Conservation (phyloP, 805 yeast species). For the Schwanniomyces occidentalis region DNA sequence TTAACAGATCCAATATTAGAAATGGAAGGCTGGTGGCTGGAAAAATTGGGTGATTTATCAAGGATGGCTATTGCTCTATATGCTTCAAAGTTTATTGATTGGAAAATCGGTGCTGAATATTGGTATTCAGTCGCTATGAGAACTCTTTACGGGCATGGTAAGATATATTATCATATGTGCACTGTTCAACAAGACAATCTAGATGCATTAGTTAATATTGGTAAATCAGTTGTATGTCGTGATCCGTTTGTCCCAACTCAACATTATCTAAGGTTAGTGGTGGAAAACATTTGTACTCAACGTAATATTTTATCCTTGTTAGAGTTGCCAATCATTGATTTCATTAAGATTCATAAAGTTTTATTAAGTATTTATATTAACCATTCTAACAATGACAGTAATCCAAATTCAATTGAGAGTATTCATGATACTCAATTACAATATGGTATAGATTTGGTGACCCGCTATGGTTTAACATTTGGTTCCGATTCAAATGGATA, state of each 20-base stretch:
- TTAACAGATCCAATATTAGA: slow-evolving; percentile 55
- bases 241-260: slow-evolving; percentile 85
- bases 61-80: slow-evolving; percentile 86
- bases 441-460: slow-evolving; percentile 59
- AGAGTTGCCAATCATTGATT: slow-evolving; percentile 60
- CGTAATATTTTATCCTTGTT: slow-evolving; percentile 57
- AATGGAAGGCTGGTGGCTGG: slow-evolving; percentile 78
- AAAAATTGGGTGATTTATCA: slow-evolving; percentile 81
- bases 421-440: slow-evolving; percentile 48
- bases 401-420: slow-evolving; percentile 18
- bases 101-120: slow-evolving; percentile 80
- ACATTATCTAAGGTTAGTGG: slow-evolving; percentile 73
- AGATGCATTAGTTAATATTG: slow-evolving; percentile 77
- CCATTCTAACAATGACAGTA: slow-evolving; percentile 9
- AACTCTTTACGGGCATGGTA: slow-evolving; percentile 79
- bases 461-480: slow-evolving; percentile 64
- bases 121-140: slow-evolving; percentile 80
- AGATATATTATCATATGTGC: slow-evolving; percentile 83
- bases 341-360: slow-evolving; percentile 67
- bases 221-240: slow-evolving; percentile 74
- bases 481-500: slow-evolving; percentile 66
- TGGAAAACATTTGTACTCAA: slow-evolving; percentile 74
- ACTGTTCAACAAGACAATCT: slow-evolving; percentile 78
- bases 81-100: slow-evolving; percentile 76
- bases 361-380: slow-evolving; percentile 53